Evolutionary conservation across 306 rosid genomes (phyloP).

Genomic region (Cajanus cajan): DNA sequence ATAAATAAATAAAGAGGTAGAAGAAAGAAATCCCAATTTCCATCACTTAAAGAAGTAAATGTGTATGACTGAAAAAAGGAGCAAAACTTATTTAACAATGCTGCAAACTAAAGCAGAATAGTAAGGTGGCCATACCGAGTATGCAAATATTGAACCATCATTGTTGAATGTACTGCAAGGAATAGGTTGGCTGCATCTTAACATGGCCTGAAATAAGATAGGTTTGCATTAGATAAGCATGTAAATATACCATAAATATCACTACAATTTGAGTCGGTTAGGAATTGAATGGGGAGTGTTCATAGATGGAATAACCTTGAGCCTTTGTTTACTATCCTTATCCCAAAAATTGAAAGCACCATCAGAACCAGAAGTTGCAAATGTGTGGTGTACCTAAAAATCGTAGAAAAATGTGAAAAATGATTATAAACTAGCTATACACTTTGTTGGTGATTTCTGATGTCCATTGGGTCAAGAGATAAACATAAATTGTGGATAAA

Average conservation of each 20-base stretch:
- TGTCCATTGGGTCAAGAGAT: neutral
- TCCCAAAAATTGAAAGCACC: constrained; percentile 98
- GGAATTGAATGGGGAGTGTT: constrained; percentile 9
- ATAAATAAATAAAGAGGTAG: neutral
- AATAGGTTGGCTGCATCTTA: constrained; percentile 85
- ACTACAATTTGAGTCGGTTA: neutral
- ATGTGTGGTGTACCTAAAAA: constrained; percentile 82
- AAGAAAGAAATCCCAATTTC: constrained; percentile 15
- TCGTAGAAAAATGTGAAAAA: neutral
- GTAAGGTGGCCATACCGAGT: constrained; percentile 53
- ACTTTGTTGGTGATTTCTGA: constrained; percentile 1
- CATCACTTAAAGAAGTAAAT: neutral
- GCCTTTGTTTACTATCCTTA: constrained; percentile 96
- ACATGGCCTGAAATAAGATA: constrained; percentile 68
- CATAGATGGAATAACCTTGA: constrained; percentile 55
- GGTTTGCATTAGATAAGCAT: constrained; percentile 20
- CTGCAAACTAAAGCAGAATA: neutral
- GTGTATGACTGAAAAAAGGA: neutral
- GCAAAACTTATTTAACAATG: constrained; percentile 6
- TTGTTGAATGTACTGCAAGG: constrained; percentile 81
- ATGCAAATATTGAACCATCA: constrained; percentile 91
- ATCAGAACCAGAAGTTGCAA: constrained; percentile 96
- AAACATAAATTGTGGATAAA: neutral
- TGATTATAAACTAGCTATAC: constrained; percentile 2
- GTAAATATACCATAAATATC: constrained; percentile 6